A percentile compares a stretch with the other conserved stretches of the same genome.
phyloP scores from a whole-genome alignment of 2,329 filamentous ascomycete genomes.

The Epichloe aotearoae region DNA sequence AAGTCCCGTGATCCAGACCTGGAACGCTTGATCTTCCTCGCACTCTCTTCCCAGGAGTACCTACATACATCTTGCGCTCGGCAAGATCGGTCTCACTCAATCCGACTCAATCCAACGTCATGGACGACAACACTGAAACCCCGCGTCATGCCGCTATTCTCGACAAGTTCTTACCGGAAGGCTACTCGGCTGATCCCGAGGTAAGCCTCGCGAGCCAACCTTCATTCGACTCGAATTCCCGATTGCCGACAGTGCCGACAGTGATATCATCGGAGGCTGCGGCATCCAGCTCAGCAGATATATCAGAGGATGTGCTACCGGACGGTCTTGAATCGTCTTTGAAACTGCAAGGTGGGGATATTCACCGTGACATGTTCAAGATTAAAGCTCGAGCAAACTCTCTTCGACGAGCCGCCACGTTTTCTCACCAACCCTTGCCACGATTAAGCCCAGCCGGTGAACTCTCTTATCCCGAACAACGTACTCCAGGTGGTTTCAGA shows the following conservation, averaged over 20 bases:
- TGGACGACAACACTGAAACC: slow-evolving; percentile 16
- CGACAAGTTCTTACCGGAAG: slow-evolving; percentile 24
- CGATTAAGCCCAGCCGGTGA: slow-evolving; percentile 17
- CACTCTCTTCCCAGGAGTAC: too few relatives aligned
- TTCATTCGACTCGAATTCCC: slow-evolving; percentile 2
- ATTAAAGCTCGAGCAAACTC: slow-evolving; percentile 45
- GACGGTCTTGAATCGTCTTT: slow-evolving; percentile 49
- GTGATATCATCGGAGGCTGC: background rate
- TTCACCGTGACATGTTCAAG: slow-evolving; percentile 66
- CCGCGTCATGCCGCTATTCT: slow-evolving; percentile 23
- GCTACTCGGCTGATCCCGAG: slow-evolving; percentile 26
- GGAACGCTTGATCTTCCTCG: background rate
- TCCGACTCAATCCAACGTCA: slow-evolving; percentile 2
- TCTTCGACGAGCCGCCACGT: slow-evolving; percentile 49
- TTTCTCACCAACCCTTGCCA: slow-evolving; percentile 39
- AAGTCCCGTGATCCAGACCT: background rate
- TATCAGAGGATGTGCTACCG: slow-evolving; percentile 10
- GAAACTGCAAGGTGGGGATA: slow-evolving; percentile 60
- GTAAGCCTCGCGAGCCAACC: slow-evolving; percentile 16
- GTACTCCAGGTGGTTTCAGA: slow-evolving; percentile 35
- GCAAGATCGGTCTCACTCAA: background rate
- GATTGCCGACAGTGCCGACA: background rate
- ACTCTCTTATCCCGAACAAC: slow-evolving; percentile 24
- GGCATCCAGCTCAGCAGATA: slow-evolving; percentile 3
- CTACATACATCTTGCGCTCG: background rate